phyloP scores from a whole-genome alignment of 1,284 basidiomycete genomes.

The Cryptococcus sp. region DNA sequence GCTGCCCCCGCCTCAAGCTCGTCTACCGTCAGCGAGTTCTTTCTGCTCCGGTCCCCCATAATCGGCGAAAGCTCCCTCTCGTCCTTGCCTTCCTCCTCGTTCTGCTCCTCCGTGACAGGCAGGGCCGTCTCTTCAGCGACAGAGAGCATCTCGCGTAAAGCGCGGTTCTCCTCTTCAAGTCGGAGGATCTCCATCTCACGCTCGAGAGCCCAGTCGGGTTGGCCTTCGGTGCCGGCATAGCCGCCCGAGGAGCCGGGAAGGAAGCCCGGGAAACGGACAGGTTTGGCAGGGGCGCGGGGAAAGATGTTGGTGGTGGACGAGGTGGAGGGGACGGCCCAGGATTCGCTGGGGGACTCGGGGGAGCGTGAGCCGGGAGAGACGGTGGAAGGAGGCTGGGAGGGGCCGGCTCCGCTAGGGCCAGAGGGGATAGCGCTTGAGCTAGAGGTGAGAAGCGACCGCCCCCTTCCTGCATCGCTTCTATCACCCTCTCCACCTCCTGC shows the following conservation, averaged over 20 bases:
- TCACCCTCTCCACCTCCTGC: background rate
- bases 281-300: conserved; percentile 19
- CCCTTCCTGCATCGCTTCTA: background rate
- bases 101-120: conserved; percentile 1
- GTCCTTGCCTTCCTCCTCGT: conserved; percentile 11
- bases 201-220: conserved; percentile 75
- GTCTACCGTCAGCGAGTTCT: conserved; percentile 37
- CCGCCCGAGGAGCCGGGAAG: conserved; percentile 41
- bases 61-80: conserved; percentile 1
- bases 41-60: conserved; percentile 20
- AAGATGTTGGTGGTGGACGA: conserved; percentile 9
- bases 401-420: no score
- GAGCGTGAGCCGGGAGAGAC: background rate
- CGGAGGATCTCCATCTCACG: conserved; percentile 77
- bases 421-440: no score
- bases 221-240: conserved; percentile 45
- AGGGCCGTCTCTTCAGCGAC: conserved; percentile 52
- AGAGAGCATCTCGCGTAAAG: conserved; percentile 66
- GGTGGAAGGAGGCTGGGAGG: conserved; percentile 2
- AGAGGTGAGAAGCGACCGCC: background rate
- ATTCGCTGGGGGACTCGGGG: background rate
- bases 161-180: conserved; percentile 74
- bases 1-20: conserved; percentile 41
- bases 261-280: conserved; percentile 33
- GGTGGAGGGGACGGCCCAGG: conserved; percentile 4